Conservation (phyloP, 2,329 filamentous ascomycete genomes). For the Celoporthe dispersa region DNA sequence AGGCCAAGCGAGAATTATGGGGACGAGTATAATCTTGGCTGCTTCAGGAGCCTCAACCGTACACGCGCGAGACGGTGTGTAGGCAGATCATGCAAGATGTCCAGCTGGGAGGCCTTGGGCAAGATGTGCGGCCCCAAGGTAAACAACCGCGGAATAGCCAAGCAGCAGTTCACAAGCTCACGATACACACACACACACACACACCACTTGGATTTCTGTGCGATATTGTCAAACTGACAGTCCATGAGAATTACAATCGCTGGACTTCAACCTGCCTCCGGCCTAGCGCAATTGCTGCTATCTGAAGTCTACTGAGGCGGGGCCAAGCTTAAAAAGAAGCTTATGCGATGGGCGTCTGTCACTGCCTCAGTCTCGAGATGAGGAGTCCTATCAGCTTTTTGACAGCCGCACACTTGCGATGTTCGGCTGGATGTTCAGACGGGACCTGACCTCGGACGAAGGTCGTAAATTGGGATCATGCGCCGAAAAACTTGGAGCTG, state of each 20-base stretch:
- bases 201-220: background rate
- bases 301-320: slow-evolving; percentile 30
- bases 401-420: background rate
- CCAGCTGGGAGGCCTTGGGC: background rate
- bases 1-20: slow-evolving; percentile 8
- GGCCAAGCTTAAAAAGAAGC: slow-evolving; percentile 31
- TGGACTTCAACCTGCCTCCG: background rate
- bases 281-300: background rate
- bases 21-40: slow-evolving; percentile 4
- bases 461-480: background rate
- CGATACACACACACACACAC: no score
- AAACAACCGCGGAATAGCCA: slow-evolving; percentile 1
- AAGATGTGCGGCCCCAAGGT: background rate
- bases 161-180: background rate
- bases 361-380: slow-evolving; percentile 8
- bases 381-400: background rate
- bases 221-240: background rate
- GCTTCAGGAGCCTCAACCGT: background rate
- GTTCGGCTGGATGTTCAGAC: background rate
- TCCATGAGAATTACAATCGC: background rate
- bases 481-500: background rate
- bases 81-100: slow-evolving; percentile 24
- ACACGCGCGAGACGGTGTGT: slow-evolving; percentile 12
- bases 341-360: slow-evolving; percentile 1
- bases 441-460: background rate